phyloP scores from a whole-genome alignment of 2,329 filamentous ascomycete genomes.

The Piedraia hortae region DNA sequence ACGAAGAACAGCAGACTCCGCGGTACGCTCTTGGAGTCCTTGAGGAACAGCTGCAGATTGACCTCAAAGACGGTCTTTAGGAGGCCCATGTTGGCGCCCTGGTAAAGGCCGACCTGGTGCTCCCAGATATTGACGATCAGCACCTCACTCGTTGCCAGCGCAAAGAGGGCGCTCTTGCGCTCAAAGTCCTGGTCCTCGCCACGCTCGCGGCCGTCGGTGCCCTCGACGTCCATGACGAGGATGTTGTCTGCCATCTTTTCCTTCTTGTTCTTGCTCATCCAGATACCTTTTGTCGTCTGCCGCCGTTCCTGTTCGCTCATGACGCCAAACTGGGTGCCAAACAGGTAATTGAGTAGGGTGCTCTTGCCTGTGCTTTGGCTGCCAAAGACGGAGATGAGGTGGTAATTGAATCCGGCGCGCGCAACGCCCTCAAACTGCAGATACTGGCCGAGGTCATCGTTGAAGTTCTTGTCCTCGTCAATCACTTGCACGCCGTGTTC shows the following conservation, averaged over 20 bases:
- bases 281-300: slow-evolving; percentile 97
- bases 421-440: slow-evolving; percentile 54
- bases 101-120: slow-evolving; percentile 90
- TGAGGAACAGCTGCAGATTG: slow-evolving; percentile 86
- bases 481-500: slow-evolving; percentile 93
- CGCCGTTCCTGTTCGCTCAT: slow-evolving; percentile 87
- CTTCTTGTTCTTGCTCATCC: slow-evolving; percentile 92
- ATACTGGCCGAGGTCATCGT: slow-evolving; percentile 61
- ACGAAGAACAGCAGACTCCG: slow-evolving; percentile 93
- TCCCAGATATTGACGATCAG: slow-evolving; percentile 99
- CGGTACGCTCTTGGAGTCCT: slow-evolving; percentile 75
- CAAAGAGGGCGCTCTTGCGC: slow-evolving; percentile 90
- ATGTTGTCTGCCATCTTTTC: slow-evolving; percentile 78
- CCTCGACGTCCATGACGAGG: slow-evolving; percentile 96
- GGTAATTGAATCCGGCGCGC: slow-evolving; percentile 90
- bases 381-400: slow-evolving; percentile 94
- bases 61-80: slow-evolving; percentile 98
- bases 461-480: slow-evolving; percentile 89
- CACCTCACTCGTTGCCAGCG: slow-evolving; percentile 88
- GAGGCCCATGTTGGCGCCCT: slow-evolving; percentile 95
- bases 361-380: slow-evolving; percentile 98
- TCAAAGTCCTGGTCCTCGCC: slow-evolving; percentile 98
- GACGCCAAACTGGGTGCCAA: slow-evolving; percentile 85
- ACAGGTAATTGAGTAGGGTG: slow-evolving; percentile 82
- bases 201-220: slow-evolving; percentile 82